Evolutionary conservation across 805 yeast species (phyloP), one percentile per base, ranked within the genome.

Genomic region (Monosporozyma solicola): DNA sequence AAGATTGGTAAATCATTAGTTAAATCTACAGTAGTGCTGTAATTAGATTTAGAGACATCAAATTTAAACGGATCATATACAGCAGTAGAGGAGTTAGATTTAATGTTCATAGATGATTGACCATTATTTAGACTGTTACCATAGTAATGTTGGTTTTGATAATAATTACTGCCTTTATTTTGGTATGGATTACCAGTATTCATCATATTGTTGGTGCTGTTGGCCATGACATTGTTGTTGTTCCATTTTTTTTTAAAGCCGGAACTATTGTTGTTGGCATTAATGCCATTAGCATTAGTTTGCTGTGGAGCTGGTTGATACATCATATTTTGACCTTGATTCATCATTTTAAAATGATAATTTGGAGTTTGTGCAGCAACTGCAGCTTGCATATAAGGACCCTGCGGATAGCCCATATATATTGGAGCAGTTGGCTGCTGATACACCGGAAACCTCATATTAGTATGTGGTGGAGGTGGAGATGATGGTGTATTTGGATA

Each of bases 401-500:
- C 51, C 49, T 64, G 68, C 10, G 65, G 63, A 49, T 63, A 62
- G 22, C 58, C 60, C 29, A 43, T 24, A 47, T 64, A 64, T 52
- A 66, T 64, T 25, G 67, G 69, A 37, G 64, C 58, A 2, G 65
- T 59, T 5, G 61, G 58, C 41, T 61, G 58, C 43, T 62, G 68
- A 43, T 64, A 63, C 24, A 61, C 53, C 22, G 64, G 65, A 41
- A 61, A 61, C 45, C 63, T 67, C 62, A 64, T 63, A 39, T 59
- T 64, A n/a, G 61, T 62, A 41, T 63, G 67, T 15, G 63, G 61
- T 9, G 61, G 60, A 15, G 65, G 66, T 6, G 68, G 66, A 15
- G 70, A 63, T 15, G 70, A 63, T 15, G 67, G 57, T 2, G 68
- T 64, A 37, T 61, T 62, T 25, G 70, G 69, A 53, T 66, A 66